Evolutionary conservation across 768 basidiomycete species (phyloP), one percentile per base, ranked within the genome.

Genomic region (Boletus edulis): DNA sequence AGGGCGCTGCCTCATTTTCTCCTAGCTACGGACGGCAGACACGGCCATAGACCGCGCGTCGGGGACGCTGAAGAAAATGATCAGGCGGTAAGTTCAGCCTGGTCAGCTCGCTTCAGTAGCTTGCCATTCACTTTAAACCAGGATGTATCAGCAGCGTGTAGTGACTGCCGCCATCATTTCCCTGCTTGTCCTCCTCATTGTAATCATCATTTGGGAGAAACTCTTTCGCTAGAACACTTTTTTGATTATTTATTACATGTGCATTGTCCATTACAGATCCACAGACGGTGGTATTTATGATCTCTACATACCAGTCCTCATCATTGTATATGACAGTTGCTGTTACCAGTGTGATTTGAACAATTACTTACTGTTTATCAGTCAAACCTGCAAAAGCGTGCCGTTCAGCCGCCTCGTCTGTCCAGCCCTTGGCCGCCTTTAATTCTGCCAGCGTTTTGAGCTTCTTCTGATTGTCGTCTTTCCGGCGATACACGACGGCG

Each of bases 81-180:
- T 98, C 53, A 81, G 88, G 75, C 85, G 92, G 97, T 97, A 71
- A 61, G 86, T 75, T 46, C 14, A 45, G 49, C 49, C 5, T 35
- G 29, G 22, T 39, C 24, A 29, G 6, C n/a, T 54, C 8, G 48
- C 44, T 46, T 47, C 49, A 18, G 46, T 54, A 53, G 46, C 63
- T 32, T 56, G 27, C 17, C 38, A 49, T 55, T 35, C 57, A 57
- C 43, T 74, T 65, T 68, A 35, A 46, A 32, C 17, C 24, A 99
- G 97, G 76, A 97, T 98, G 93, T 94, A 98, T 69, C 94, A 97
- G 71, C 96, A 99, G 65, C 87, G 91, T 49, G 81, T 91, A 46
- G 80, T 97, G 46, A 98, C 94, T 6, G 89, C 74, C 38, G 87
- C 82, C 39, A 98, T 98, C 63, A 87, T 99, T 54, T 74, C 78